Evolutionary conservation across 1,284 basidiomycete genomes (phyloP), one percentile per base, ranked within the genome.

Genomic region (Testicularia cyperi): DNA sequence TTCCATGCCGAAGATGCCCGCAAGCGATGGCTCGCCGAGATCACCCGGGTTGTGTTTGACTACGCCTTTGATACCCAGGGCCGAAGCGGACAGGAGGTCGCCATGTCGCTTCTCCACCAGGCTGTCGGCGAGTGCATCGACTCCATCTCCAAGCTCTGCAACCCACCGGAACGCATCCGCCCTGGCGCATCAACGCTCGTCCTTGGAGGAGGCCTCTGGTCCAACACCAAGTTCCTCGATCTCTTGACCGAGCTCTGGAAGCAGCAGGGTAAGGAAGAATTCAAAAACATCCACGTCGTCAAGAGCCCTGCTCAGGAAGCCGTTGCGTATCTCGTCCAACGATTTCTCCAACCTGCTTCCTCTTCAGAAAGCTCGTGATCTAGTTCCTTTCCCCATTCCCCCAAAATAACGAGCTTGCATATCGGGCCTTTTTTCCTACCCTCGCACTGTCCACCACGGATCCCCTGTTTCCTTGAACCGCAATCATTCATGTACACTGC

Each of bases 201-300:
- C 15, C 46, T 74, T 15, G 72, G 72, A 15, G 72, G 72, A 1
- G 68, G 72, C 3, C 27, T 74, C 37, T 74, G 70, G 70, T 61
- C 47, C 10, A 56, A 57, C 12, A 21, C 15, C 16, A 57, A 47
- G 8, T 74, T 71, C 25, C 19, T 47, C 8, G 38, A 46, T 9
- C 24, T 74, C 19, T 20, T 70, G 19, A 21, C 58, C 3, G 25
- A 44, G 0, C 52, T 56, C 12, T 46, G 70, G 51, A 30, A 33
- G 9, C 14, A 22, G 21, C 27, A 40, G 10, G 63, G 65, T 3
- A 44, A 57, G 8, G 31, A 43, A 7, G 65, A 44, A 16, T 61
- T 51, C 5, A 56, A 63, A 44, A 66, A 53, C 8, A 34, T 57
- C 7, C 39, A 68, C 13, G 65, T 68, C 13, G 51, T 55, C 14